Percentiles rank a stretch among this genome's conserved stretches.
Evolutionary conservation across 108 stramenopile species (phyloP).

Genomic region (Phaeodactylum tricornutum): DNA sequence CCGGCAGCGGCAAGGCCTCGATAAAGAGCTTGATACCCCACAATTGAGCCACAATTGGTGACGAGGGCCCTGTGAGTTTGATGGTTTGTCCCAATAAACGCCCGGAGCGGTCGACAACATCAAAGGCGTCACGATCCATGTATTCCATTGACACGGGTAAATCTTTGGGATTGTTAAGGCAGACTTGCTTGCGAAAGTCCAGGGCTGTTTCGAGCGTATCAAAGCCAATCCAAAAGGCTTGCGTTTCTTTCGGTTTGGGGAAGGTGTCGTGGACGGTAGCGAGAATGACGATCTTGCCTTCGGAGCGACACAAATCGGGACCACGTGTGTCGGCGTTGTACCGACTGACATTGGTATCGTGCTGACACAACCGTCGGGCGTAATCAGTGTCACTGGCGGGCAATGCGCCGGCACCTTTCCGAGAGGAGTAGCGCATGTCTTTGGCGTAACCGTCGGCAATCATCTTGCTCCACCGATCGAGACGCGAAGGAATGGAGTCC

Average conservation of each 20-base stretch:
- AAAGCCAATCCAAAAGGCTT: conserved; percentile 72
- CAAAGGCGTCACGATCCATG: conserved; percentile 74
- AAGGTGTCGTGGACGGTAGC: conserved; percentile 86
- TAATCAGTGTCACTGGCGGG: conserved; percentile 55
- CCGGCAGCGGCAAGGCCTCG: conserved; percentile 45
- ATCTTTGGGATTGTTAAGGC: conserved; percentile 62
- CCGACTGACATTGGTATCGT: conserved; percentile 42
- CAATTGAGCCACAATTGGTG: conserved; percentile 38
- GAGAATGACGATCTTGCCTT: conserved; percentile 79
- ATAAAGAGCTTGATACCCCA: conserved; percentile 62
- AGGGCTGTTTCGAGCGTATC: conserved; percentile 55
- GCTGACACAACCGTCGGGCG: conserved; percentile 41
- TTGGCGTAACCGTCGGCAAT: conserved; percentile 35
- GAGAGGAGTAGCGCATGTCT: conserved; percentile 38
- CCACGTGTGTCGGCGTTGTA: conserved; percentile 77
- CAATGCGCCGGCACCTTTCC: not conserved
- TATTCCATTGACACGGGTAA: conserved; percentile 71
- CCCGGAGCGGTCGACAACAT: conserved; percentile 69
- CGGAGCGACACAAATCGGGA: conserved; percentile 67
- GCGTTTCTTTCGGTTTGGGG: conserved; percentile 40
- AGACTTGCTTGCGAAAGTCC: conserved; percentile 62
- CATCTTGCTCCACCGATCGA: conserved; percentile 46
- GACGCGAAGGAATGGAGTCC: conserved; percentile 29
- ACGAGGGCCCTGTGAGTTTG: conserved; percentile 44
- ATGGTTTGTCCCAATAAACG: conserved; percentile 56